Evolutionary conservation across 768 basidiomycete species (phyloP).

Genomic region (Leucocoprinus birnbaumii): DNA sequence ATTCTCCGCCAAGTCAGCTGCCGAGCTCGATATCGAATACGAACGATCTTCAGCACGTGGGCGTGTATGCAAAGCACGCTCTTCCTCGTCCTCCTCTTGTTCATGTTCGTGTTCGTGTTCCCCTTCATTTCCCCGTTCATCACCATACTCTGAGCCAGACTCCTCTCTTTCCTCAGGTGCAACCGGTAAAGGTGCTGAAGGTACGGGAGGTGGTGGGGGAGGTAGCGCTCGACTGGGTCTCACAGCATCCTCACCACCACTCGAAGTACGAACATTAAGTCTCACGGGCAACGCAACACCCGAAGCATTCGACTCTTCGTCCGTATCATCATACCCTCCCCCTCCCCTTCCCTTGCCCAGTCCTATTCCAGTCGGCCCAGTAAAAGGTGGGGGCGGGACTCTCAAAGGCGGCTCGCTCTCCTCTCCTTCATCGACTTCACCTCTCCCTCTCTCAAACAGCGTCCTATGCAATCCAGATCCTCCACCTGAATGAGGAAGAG

Average conservation of each 20-base stretch:
- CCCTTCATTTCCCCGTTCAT: constrained; percentile 1
- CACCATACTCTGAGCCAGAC: constrained; percentile 29
- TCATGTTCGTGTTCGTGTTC: constrained; percentile 21
- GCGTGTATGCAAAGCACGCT: background rate
- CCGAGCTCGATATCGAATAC: background rate
- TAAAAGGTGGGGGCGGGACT: constrained; percentile 16
- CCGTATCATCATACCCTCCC: background rate
- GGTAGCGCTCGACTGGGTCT: constrained; percentile 12
- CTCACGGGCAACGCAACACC: constrained; percentile 14
- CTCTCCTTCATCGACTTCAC: constrained; percentile 22
- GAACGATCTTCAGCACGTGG: background rate
- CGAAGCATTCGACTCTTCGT: constrained; percentile 1
- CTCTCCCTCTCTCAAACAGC: constrained; percentile 11
- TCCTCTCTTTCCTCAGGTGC: constrained; percentile 15
- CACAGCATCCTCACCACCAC: constrained; percentile 14
- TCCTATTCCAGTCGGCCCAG: background rate
- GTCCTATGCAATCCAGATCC: constrained; percentile 4
- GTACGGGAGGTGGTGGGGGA: constrained; percentile 16
- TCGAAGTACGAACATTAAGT: background rate
- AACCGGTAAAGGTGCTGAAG: constrained; percentile 7
- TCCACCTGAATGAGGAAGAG: constrained; percentile 6
- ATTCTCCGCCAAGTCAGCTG: background rate
- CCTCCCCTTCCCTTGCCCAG: background rate
- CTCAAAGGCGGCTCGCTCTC: constrained; percentile 25
- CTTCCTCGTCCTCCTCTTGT: background rate